A percentile compares a stretch with the other conserved stretches of the same genome.
phyloP scores from a whole-genome alignment of 306 rosid genomes.

The Vicia faba region DNA sequence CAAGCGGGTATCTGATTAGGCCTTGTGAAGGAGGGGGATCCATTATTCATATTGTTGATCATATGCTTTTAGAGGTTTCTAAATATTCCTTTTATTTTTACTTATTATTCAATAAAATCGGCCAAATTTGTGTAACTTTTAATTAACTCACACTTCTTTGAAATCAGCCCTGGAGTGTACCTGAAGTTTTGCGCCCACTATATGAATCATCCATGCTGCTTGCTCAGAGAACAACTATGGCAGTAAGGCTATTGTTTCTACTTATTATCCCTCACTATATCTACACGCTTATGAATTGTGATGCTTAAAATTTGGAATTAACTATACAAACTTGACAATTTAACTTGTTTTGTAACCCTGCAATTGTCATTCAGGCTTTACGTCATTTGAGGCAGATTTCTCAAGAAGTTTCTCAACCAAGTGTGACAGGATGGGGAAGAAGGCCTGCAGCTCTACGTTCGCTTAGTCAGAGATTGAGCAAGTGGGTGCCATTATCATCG shows the following conservation, averaged over 20 bases:
- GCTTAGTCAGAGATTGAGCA: constrained; percentile 87
- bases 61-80: constrained; percentile 84
- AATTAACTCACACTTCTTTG: constrained; percentile 31
- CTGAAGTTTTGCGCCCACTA: constrained; percentile 93
- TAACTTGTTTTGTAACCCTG: constrained; percentile 19
- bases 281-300: background rate
- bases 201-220: constrained; percentile 87
- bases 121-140: background rate
- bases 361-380: constrained; percentile 64
- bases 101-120: background rate
- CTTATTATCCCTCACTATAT: background rate
- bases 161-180: constrained; percentile 94
- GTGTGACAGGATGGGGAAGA: constrained; percentile 88
- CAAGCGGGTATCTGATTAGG: constrained; percentile 92
- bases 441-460: constrained; percentile 90
- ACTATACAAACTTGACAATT: background rate
- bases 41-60: constrained; percentile 91
- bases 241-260: constrained; percentile 54
- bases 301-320: constrained; percentile 14
- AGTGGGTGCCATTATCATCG: constrained; percentile 47
- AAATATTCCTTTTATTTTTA: background rate
- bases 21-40: constrained; percentile 99
- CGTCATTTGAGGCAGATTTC: constrained; percentile 94
- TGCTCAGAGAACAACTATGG: constrained; percentile 93
- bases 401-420: constrained; percentile 95